A percentile compares a stretch with the other conserved stretches of the same genome.
Evolutionary conservation across 176 grass and related monocot genomes (phyloP).

Genomic region (Bonia amplexicaulis): DNA sequence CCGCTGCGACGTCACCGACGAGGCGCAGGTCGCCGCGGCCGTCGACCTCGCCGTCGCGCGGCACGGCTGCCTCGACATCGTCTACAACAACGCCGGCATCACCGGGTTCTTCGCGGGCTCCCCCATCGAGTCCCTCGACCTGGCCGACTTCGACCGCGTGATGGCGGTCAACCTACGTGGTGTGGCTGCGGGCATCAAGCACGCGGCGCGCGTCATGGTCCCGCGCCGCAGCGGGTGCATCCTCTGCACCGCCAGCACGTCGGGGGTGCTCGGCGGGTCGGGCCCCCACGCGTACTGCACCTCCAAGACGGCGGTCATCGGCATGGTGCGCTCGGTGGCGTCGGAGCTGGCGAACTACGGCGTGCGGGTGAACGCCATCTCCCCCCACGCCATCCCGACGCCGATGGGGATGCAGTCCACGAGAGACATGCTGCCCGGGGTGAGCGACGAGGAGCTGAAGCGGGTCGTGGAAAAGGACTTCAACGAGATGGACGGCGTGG

Average conservation of each 20-base stretch:
- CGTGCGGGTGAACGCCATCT: constrained; percentile 11
- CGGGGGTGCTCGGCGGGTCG: background rate
- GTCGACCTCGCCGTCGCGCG: constrained; percentile 48
- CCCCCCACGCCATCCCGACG: background rate
- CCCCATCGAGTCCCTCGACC: background rate
- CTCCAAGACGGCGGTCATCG: background rate
- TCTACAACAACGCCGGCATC: constrained; percentile 65
- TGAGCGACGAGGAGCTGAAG: background rate
- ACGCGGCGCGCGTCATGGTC: background rate
- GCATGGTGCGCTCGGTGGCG: background rate
- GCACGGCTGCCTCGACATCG: constrained; percentile 63
- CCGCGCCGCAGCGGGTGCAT: background rate
- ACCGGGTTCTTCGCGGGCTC: background rate
- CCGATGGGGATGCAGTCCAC: background rate
- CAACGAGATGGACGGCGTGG: background rate
- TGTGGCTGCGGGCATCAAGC: background rate
- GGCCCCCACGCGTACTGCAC: background rate
- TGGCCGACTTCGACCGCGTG: background rate
- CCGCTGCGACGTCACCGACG: constrained; percentile 58
- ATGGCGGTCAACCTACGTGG: background rate
- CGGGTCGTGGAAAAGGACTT: background rate
- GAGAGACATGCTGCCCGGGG: background rate
- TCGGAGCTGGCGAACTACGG: background rate
- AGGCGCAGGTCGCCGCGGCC: constrained; percentile 46
- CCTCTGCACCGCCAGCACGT: constrained; percentile 9